phyloP scores from a whole-genome alignment of 2,329 filamentous ascomycete species.

The Neobulgaria alba region DNA sequence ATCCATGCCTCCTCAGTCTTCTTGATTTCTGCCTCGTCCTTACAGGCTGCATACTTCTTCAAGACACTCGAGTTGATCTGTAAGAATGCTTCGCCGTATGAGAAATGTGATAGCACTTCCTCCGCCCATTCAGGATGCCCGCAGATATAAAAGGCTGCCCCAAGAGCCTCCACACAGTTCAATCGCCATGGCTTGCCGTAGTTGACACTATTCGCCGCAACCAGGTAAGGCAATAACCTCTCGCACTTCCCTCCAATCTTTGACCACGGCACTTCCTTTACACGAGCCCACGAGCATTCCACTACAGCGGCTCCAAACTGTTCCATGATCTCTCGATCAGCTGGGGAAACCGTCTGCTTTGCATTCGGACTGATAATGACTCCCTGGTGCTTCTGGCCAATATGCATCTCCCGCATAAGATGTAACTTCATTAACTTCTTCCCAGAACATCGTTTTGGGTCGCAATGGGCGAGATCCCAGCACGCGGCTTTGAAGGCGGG shows the following conservation, averaged over 20 bases:
- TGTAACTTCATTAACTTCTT: constrained; percentile 90
- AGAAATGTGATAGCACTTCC: constrained; percentile 73
- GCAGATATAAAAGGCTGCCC: constrained; percentile 88
- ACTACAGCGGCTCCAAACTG: constrained; percentile 91
- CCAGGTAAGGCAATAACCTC: constrained; percentile 82
- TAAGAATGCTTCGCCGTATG: constrained; percentile 80
- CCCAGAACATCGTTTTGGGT: constrained; percentile 91
- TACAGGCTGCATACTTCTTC: constrained; percentile 76
- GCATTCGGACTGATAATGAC: constrained; percentile 95
- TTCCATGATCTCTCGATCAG: constrained; percentile 73
- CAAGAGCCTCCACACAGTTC: constrained; percentile 93
- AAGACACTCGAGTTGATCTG: constrained; percentile 81
- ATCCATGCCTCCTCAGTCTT: constrained; percentile 82
- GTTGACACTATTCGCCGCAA: constrained; percentile 94
- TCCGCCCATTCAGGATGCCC: constrained; percentile 87
- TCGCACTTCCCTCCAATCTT: constrained; percentile 92
- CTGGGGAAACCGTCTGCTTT: constrained; percentile 73
- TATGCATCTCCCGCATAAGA: constrained; percentile 83
- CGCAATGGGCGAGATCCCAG: constrained; percentile 97
- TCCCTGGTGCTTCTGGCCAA: constrained; percentile 86
- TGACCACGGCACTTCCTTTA: constrained; percentile 81
- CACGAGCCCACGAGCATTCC: constrained; percentile 93
- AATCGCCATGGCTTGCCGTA: constrained; percentile 92
- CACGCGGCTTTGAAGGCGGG: constrained; percentile 82
- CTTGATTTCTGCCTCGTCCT: constrained; percentile 75